Conservation (phyloP, 1,284 basidiomycete genomes). For the Coriolopsis trogii region DNA sequence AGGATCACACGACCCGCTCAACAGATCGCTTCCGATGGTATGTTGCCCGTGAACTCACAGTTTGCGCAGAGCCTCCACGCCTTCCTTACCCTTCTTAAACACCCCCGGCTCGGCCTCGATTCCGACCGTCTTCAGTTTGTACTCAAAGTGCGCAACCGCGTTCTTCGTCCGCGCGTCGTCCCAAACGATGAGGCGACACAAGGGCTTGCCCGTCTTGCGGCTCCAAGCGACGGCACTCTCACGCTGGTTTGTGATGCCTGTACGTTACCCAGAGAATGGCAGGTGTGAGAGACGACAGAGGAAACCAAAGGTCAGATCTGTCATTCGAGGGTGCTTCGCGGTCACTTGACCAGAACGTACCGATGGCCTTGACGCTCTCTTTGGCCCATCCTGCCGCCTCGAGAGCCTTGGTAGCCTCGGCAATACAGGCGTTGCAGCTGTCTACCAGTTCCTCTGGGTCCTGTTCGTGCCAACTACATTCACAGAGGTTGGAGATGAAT, state of each 20-base stretch:
- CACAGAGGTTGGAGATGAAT: too few relatives aligned
- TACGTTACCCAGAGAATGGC: conserved; percentile 1
- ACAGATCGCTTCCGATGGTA: not conserved
- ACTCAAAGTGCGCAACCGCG: conserved; percentile 79
- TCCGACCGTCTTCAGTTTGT: conserved; percentile 74
- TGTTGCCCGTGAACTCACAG: conserved; percentile 51
- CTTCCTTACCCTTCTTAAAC: conserved; percentile 74
- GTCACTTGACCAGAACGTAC: conserved; percentile 47
- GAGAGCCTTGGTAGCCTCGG: conserved; percentile 72
- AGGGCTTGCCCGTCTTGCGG: conserved; percentile 83
- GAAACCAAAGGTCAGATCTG: conserved; percentile 8
- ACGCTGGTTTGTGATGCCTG: conserved; percentile 96
- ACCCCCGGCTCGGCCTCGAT: conserved; percentile 72
- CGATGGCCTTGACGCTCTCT: conserved; percentile 89
- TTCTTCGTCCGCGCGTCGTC: conserved; percentile 90
- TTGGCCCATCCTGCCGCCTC: conserved; percentile 77
- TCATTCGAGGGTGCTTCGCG: conserved; percentile 5
- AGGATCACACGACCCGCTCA: conserved; percentile 1
- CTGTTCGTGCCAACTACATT: conserved; percentile 96
- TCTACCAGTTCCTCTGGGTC: conserved; percentile 85
- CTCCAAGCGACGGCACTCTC: conserved; percentile 98
- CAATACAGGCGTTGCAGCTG: conserved; percentile 80
- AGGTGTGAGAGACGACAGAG: not conserved
- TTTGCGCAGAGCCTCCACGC: conserved; percentile 63
- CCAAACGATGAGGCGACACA: conserved; percentile 95